A percentile compares a stretch with the other conserved stretches of the same genome.
These are phyloP conservation scores for Parathielavia hyrcaniae DNA, from an alignment of 495 filamentous ascomycete species.

Conservation along the genomic window DNA sequence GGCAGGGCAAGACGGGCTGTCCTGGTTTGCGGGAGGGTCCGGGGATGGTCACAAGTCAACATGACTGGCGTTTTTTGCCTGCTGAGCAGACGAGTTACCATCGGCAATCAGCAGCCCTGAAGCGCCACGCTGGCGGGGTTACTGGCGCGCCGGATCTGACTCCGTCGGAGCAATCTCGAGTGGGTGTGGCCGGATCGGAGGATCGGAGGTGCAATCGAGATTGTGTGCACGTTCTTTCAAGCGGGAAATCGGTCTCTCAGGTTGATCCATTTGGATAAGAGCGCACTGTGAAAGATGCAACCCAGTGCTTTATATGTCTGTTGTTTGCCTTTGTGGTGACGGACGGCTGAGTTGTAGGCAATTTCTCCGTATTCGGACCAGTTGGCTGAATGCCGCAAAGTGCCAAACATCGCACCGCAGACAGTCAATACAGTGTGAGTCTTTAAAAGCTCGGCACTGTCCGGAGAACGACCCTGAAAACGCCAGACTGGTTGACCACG, in stretches of 20 bases:
- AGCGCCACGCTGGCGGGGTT: not conserved
- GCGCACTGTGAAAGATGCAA: too few relatives aligned
- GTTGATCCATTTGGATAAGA: too few relatives aligned
- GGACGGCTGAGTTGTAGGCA: too few relatives aligned
- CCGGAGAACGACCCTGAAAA: too few relatives aligned
- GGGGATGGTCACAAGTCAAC: too few relatives aligned
- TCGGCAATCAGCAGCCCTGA: not conserved
- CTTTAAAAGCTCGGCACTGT: too few relatives aligned
- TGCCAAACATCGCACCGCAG: not conserved
- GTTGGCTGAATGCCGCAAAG: not conserved
- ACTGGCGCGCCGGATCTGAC: slow-evolving; percentile 1
- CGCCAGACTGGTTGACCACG: too few relatives aligned
- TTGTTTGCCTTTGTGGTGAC: too few relatives aligned
- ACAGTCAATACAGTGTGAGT: not conserved
- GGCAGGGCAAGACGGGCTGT: not conserved
- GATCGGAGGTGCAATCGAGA: not conserved
- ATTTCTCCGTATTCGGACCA: too few relatives aligned
- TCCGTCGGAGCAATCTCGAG: not conserved
- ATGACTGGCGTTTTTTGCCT: too few relatives aligned
- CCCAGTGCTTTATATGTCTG: too few relatives aligned
- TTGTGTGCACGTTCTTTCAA: not conserved
- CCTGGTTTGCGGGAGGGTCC: not conserved
- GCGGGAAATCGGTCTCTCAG: too few relatives aligned
- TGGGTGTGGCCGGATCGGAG: slow-evolving; percentile 2
- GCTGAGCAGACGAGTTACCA: not conserved